Conservation (phyloP, 2,329 filamentous ascomycete species). For the Colletotrichum incanum region DNA sequence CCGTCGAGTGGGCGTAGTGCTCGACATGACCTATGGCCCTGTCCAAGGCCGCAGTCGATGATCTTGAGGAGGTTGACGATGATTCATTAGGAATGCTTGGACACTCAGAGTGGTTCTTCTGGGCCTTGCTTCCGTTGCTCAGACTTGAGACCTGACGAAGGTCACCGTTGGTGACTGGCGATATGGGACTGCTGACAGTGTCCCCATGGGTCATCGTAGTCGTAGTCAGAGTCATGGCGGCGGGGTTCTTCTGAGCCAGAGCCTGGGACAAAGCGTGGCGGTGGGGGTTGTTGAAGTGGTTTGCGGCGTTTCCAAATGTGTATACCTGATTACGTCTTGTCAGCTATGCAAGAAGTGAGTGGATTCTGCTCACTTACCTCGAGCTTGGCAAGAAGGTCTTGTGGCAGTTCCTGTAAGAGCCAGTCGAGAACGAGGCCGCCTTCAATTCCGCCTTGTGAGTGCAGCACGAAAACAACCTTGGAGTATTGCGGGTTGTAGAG, state of each 20-base stretch:
- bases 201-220: slow-evolving; percentile 30
- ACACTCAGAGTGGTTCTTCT: background rate
- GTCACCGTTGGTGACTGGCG: slow-evolving; percentile 16
- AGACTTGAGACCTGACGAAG: background rate
- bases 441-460: slow-evolving; percentile 85
- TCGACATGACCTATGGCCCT: slow-evolving; percentile 80
- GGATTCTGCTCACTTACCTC: slow-evolving; percentile 58
- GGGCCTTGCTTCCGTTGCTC: background rate
- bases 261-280: slow-evolving; percentile 52
- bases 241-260: slow-evolving; percentile 59
- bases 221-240: slow-evolving; percentile 37
- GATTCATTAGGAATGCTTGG: slow-evolving; percentile 46
- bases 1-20: slow-evolving; percentile 82
- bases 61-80: slow-evolving; percentile 53
- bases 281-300: slow-evolving; percentile 84
- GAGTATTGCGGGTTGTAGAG: slow-evolving; percentile 75
- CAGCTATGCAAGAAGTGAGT: background rate
- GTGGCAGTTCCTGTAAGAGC: slow-evolving; percentile 80
- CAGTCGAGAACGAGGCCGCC: slow-evolving; percentile 82
- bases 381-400: slow-evolving; percentile 76
- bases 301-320: slow-evolving; percentile 85
- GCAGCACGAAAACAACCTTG: slow-evolving; percentile 82
- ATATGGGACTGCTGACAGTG: slow-evolving; percentile 30
- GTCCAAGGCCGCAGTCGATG: slow-evolving; percentile 57
- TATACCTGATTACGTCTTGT: slow-evolving; percentile 62